phyloP scores from a whole-genome alignment of 345 rosid genomes.

The Citrus australasica region DNA sequence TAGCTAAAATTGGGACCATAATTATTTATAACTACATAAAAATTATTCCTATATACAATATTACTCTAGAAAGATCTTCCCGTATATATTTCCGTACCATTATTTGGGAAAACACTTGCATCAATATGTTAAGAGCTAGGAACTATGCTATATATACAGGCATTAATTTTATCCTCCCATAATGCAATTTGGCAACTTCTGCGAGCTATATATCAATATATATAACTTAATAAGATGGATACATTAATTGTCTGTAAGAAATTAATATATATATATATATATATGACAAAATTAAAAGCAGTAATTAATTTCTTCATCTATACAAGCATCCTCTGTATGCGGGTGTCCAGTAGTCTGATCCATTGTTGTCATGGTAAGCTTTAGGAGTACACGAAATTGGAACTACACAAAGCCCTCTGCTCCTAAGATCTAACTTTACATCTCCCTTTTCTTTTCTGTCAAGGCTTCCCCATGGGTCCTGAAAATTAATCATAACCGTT shows the following conservation, averaged over 20 bases:
- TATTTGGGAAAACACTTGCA: not conserved
- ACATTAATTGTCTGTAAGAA: not conserved
- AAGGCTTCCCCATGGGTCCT: slow-evolving; percentile 78
- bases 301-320: slow-evolving; percentile 26
- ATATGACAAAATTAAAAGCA: not conserved
- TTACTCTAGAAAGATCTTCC: too few species aligned
- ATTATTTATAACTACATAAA: too few species aligned
- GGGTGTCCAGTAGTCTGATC: slow-evolving; percentile 85
- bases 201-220: not conserved
- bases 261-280: not conserved
- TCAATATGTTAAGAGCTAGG: too few species aligned
- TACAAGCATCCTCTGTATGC: slow-evolving; percentile 71
- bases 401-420: slow-evolving; percentile 84
- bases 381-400: slow-evolving; percentile 67
- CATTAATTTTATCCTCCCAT: not conserved
- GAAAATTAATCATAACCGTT: slow-evolving; percentile 4
- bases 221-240: not conserved
- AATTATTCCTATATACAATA: too few species aligned
- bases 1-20: too few species aligned
- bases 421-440: slow-evolving; percentile 47
- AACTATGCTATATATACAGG: not conserved
- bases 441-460: slow-evolving; percentile 60
- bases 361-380: slow-evolving; percentile 56
- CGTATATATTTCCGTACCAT: too few species aligned
- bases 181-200: not conserved